Percentiles rank a stretch among this genome's conserved stretches.
Conservation (phyloP, 1,284 basidiomycete species). For the Lentinula novae-zelandiae region DNA sequence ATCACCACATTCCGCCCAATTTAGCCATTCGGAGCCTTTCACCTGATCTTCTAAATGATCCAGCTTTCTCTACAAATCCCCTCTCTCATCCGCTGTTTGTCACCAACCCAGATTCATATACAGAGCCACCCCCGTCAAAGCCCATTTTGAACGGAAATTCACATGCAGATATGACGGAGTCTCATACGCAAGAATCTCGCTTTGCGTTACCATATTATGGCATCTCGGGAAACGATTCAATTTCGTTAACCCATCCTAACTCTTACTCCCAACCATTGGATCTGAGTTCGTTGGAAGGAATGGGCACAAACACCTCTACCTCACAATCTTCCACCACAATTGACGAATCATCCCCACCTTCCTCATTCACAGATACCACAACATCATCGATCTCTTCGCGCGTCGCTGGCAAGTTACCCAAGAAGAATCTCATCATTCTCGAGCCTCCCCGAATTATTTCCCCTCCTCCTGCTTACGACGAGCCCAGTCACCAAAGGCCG, state of each 20-base stretch:
- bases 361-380: slow-evolving; percentile 14
- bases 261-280: background rate
- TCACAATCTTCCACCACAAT: background rate
- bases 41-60: slow-evolving; percentile 36
- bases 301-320: background rate
- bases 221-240: background rate
- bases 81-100: slow-evolving; percentile 38
- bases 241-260: background rate
- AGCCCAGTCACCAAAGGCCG: background rate
- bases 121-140: background rate
- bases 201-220: background rate
- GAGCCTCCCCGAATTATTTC: slow-evolving; percentile 2
- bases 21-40: slow-evolving; percentile 18
- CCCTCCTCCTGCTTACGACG: slow-evolving; percentile 8
- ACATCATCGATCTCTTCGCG: background rate
- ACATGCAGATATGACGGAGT: background rate
- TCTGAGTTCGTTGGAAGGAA: background rate
- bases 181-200: background rate
- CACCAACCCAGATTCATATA: slow-evolving; percentile 15
- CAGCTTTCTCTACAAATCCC: slow-evolving; percentile 55
- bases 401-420: background rate
- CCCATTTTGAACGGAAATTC: background rate
- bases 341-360: slow-evolving; percentile 7
- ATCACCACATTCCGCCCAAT: background rate
- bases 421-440: slow-evolving; percentile 4